Percentiles rank a stretch among this genome's conserved stretches.
Evolutionary conservation across 306 rosid genomes (phyloP).

Genomic region (Canavalia gladiata): DNA sequence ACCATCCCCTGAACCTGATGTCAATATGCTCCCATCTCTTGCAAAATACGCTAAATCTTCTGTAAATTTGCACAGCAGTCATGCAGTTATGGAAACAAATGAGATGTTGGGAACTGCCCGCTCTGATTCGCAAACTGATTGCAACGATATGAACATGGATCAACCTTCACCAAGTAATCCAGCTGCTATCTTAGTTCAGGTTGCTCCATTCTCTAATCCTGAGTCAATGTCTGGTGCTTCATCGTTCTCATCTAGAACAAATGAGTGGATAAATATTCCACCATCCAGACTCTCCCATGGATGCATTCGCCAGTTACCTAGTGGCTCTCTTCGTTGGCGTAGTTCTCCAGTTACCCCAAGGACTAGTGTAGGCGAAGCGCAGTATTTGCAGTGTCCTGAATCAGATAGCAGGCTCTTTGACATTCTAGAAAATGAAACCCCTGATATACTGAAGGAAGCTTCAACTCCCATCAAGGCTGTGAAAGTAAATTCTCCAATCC

Average conservation of each 20-base stretch:
- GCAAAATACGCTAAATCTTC: slow-evolving; percentile 35
- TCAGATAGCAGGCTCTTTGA: slow-evolving; percentile 50
- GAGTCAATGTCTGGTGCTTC: slow-evolving; percentile 39
- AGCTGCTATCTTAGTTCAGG: slow-evolving; percentile 25
- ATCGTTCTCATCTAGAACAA: slow-evolving; percentile 42
- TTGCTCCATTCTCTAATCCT: slow-evolving; percentile 46
- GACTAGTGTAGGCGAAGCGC: slow-evolving; percentile 45
- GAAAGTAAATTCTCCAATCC: slow-evolving; percentile 72
- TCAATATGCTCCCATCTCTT: slow-evolving; percentile 43
- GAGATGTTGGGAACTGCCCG: slow-evolving; percentile 37
- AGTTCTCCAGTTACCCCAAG: slow-evolving; percentile 66
- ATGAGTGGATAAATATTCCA: slow-evolving; percentile 42
- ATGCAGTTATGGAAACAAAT: slow-evolving; percentile 42
- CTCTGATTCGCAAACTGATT: slow-evolving; percentile 45
- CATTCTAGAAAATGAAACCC: slow-evolving; percentile 68
- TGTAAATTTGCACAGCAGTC: slow-evolving; percentile 38
- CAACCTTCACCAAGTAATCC: slow-evolving; percentile 47
- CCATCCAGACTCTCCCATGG: slow-evolving; percentile 41
- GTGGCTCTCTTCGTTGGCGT: slow-evolving; percentile 54
- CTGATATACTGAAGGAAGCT: slow-evolving; percentile 61
- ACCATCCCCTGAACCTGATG: slow-evolving; percentile 52
- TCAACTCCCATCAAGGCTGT: slow-evolving; percentile 53
- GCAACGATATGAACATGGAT: slow-evolving; percentile 41
- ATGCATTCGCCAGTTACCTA: slow-evolving; percentile 43
- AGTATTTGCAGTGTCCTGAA: slow-evolving; percentile 38